Percentiles rank a stretch among this genome's conserved stretches.
Evolutionary conservation across 306 rosid species (phyloP).

Genomic region (Acacia crassicarpa): DNA sequence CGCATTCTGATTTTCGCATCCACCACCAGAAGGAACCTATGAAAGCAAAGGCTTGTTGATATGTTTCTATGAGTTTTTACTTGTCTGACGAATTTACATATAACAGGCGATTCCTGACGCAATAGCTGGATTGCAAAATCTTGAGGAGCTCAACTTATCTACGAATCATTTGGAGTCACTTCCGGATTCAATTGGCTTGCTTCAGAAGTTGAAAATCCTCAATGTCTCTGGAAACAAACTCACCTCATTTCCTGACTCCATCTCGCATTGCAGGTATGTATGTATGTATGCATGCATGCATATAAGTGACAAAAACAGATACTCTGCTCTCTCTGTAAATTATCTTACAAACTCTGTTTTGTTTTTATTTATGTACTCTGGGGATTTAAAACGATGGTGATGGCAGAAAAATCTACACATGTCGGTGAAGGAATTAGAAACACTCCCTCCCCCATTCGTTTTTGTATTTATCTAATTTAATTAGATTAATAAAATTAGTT

Average conservation of each 20-base stretch:
- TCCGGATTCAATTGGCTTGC: slow-evolving; percentile 86
- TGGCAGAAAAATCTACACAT: background rate
- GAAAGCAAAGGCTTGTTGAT: too few relatives aligned
- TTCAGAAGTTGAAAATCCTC: slow-evolving; percentile 72
- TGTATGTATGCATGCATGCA: slow-evolving; percentile 70
- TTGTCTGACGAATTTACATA: too few relatives aligned
- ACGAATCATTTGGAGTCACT: slow-evolving; percentile 69
- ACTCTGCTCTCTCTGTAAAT: background rate
- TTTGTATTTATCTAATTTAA: too few relatives aligned
- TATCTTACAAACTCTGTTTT: background rate
- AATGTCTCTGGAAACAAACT: slow-evolving; percentile 82
- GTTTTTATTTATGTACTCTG: background rate
- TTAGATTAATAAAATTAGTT: too few relatives aligned
- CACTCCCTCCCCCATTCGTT: too few relatives aligned
- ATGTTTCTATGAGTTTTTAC: too few relatives aligned
- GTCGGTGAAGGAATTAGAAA: slow-evolving; percentile 6
- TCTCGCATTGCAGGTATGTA: slow-evolving; percentile 81
- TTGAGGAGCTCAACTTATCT: slow-evolving; percentile 83
- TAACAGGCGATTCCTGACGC: slow-evolving; percentile 81
- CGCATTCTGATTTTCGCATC: background rate
- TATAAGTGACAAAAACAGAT: slow-evolving; percentile 38
- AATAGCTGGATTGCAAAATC: slow-evolving; percentile 75
- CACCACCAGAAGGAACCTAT: background rate
- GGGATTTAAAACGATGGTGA: background rate
- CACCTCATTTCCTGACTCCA: slow-evolving; percentile 72